These are phyloP conservation scores for Aspergillus fructus DNA, from an alignment of 2,329 filamentous ascomycete genomes.

Conservation along the genomic window DNA sequence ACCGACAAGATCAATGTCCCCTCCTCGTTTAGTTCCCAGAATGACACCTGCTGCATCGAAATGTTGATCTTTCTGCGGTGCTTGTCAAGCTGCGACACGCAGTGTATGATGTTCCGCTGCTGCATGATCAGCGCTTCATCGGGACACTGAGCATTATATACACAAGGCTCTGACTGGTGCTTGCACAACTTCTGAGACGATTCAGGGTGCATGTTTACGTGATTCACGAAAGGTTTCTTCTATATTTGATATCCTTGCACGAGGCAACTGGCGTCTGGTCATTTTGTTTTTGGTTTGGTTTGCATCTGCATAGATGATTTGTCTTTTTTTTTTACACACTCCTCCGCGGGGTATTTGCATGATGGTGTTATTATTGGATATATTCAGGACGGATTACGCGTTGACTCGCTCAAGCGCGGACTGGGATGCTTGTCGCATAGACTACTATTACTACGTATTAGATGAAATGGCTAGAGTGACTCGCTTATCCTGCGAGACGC, in stretches of 20 bases:
- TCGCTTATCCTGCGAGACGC: neutral
- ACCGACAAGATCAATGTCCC: conserved; percentile 13
- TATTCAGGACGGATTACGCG: conserved; percentile 1
- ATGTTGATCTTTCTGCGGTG: neutral
- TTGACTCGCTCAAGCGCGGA: neutral
- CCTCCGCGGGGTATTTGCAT: neutral
- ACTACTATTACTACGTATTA: neutral
- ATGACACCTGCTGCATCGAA: conserved; percentile 19
- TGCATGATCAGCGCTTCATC: conserved; percentile 3
- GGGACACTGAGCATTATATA: neutral
- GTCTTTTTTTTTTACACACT: neutral
- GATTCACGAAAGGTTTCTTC: conserved; percentile 6
- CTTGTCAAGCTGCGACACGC: neutral
- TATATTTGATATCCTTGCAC: conserved; percentile 2
- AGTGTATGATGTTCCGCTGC: neutral
- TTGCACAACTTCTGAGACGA: conserved; percentile 2
- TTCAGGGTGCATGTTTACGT: conserved; percentile 4
- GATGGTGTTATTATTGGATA: conserved; percentile 9
- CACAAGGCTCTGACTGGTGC: neutral
- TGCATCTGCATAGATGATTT: neutral
- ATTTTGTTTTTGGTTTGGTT: conserved; percentile 1
- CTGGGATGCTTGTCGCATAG: neutral
- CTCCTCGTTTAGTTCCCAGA: conserved; percentile 11
- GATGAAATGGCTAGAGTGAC: conserved; percentile 1
- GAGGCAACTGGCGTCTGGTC: neutral